phyloP scores from a whole-genome alignment of 768 basidiomycete genomes.

The Termitomyces sp. region DNA sequence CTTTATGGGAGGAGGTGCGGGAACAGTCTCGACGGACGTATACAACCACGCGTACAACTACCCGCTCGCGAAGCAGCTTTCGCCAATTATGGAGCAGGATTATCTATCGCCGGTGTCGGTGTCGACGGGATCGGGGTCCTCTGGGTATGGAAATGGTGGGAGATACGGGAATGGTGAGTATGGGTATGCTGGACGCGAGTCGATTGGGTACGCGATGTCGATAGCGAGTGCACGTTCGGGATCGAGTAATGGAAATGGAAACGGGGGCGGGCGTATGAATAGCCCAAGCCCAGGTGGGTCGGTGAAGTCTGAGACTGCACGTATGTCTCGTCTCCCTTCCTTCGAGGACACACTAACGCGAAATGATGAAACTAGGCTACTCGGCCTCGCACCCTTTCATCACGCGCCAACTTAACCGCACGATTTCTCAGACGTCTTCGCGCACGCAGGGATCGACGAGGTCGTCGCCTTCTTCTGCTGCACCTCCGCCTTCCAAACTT shows the following conservation, averaged over 20 bases:
- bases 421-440: slow-evolving; percentile 61
- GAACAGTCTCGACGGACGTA: slow-evolving; percentile 24
- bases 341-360: background rate
- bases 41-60: slow-evolving; percentile 34
- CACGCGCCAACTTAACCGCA: slow-evolving; percentile 61
- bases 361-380: slow-evolving; percentile 31
- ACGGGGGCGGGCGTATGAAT: slow-evolving; percentile 16
- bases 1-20: background rate
- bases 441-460: slow-evolving; percentile 48
- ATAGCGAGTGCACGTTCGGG: background rate
- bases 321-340: slow-evolving; percentile 28
- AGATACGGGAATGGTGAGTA: slow-evolving; percentile 14
- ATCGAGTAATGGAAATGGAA: background rate
- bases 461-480: slow-evolving; percentile 20
- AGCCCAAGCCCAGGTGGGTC: slow-evolving; percentile 31
- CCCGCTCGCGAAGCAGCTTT: slow-evolving; percentile 48
- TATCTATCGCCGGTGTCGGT: slow-evolving; percentile 45
- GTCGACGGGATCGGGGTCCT: background rate
- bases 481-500: background rate
- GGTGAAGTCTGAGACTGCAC: slow-evolving; percentile 36
- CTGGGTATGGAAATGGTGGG: background rate
- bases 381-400: slow-evolving; percentile 52
- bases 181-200: slow-evolving; percentile 8
- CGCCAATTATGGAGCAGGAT: slow-evolving; percentile 65
- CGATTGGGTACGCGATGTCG: slow-evolving; percentile 15